Evolutionary conservation across 148 eudicot species (phyloP), one percentile per base, ranked within the genome.

Genomic region (Nepenthes mirabilis): DNA sequence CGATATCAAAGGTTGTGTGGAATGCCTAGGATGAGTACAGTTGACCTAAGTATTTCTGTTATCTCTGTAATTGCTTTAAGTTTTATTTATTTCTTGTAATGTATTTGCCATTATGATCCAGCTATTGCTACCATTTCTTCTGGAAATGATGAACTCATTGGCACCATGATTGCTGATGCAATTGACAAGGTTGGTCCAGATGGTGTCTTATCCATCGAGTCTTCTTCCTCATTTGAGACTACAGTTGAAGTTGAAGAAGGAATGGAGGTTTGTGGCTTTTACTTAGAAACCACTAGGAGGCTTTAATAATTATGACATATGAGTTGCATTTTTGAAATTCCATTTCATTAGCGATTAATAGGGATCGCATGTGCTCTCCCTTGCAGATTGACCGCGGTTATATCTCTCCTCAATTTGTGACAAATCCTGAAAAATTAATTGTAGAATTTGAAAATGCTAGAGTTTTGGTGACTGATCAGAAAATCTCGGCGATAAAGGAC

Each of bases 231-330:
- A 54, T 91, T 91, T 75, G 98, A 91, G 82, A 91, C 98, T 7
- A 88, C 98, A 45, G 91, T 91, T 62, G 96, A 85, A 67, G 99
- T 93, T 23, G 96, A 93, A 74, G 99, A 91, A 69, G 98, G 98
- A 73, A 91, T 78, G 76, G 96, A 91, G 98, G 98, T 91, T 36
- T 55, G 80, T 78, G 49, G 55, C 34, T 36, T 47, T 33, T 60
- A 12, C 54, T 5, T 52, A 7, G n/a, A 37, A 12, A 32, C 47
- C 40, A 2, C 5, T 40, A 23, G 23, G 23, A 23, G 23, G 23
- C 23, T 23, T 23, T 23, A 23, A 8, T 40, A 40, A 40, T 8
- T 40, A 8, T 4, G 45, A 40, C 45, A 40, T 40, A 40, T 40
- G 45, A 8, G 8, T 3, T 52, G 32, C 32, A 52, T 52, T 32